phyloP scores from a whole-genome alignment of 305 asterid genomes.

The Fraxinus sp. region DNA sequence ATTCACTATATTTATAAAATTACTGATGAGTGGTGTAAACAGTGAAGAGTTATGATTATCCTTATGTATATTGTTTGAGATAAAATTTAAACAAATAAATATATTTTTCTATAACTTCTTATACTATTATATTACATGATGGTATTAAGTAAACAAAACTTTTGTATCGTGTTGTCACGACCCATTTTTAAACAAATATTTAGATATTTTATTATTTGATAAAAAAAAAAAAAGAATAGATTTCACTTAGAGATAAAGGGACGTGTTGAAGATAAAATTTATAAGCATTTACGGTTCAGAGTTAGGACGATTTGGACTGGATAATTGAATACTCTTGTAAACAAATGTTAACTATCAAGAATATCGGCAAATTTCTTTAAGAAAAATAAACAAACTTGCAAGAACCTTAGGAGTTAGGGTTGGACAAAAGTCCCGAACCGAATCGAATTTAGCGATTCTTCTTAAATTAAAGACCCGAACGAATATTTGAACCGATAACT shows the following conservation, averaged over 20 bases:
- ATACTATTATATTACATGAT: not conserved
- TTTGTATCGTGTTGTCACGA: not conserved
- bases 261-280: not conserved
- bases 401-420: not conserved
- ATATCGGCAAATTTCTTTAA: not conserved
- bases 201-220: not conserved
- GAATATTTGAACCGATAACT: no score
- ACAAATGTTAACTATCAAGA: not conserved
- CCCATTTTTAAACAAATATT: not conserved
- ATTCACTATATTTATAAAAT: not conserved
- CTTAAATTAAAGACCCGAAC: no score
- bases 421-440: no score
- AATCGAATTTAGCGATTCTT: no score
- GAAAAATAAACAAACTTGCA: not conserved
- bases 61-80: not conserved
- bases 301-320: not conserved
- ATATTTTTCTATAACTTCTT: not conserved
- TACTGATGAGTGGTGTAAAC: not conserved
- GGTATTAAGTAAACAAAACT: not conserved
- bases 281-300: not conserved
- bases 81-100: no score
- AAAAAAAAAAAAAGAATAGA: no score
- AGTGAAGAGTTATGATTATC: conserved; percentile 23
- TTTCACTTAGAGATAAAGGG: not conserved
- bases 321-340: not conserved